These are phyloP conservation scores for Drechslerella stenobrocha DNA, from an alignment of 2,329 filamentous ascomycete genomes.

Conservation along the genomic window DNA sequence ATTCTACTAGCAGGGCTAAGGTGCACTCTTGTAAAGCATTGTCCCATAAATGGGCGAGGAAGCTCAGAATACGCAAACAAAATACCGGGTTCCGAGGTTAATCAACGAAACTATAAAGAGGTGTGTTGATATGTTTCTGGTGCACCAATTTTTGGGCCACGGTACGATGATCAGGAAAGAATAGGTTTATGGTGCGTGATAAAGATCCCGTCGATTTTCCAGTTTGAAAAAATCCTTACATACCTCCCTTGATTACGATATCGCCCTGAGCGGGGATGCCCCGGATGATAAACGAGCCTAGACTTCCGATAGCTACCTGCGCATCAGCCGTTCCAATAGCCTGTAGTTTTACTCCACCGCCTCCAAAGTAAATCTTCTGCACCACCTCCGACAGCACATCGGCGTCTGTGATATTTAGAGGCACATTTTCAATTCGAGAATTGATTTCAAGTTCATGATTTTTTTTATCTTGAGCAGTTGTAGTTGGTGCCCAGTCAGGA, in stretches of 20 bases:
- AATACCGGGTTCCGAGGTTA: background rate
- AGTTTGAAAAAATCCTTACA: constrained; percentile 44
- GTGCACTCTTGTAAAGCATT: too few relatives aligned
- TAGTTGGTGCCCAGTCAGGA: constrained; percentile 78
- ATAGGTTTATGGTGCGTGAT: constrained; percentile 17
- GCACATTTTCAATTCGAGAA: constrained; percentile 75
- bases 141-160: too few relatives aligned
- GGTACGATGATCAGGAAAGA: constrained; percentile 53
- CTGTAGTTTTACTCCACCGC: constrained; percentile 68
- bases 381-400: constrained; percentile 78
- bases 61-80: background rate
- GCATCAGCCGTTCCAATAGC: constrained; percentile 82
- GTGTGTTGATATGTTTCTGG: constrained; percentile 1
- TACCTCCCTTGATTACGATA: constrained; percentile 58
- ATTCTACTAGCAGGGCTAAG: background rate
- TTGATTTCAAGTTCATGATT: constrained; percentile 71
- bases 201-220: constrained; percentile 10
- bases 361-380: constrained; percentile 75
- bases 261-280: constrained; percentile 79
- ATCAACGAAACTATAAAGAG: constrained; percentile 5
- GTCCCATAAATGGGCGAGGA: background rate
- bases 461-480: constrained; percentile 67
- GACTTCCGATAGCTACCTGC: constrained; percentile 71
- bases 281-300: constrained; percentile 79
- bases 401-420: constrained; percentile 78